A percentile compares a stretch with the other conserved stretches of the same genome.
phyloP scores from a whole-genome alignment of 345 rosid species.

The Hypericum androsaemum region DNA sequence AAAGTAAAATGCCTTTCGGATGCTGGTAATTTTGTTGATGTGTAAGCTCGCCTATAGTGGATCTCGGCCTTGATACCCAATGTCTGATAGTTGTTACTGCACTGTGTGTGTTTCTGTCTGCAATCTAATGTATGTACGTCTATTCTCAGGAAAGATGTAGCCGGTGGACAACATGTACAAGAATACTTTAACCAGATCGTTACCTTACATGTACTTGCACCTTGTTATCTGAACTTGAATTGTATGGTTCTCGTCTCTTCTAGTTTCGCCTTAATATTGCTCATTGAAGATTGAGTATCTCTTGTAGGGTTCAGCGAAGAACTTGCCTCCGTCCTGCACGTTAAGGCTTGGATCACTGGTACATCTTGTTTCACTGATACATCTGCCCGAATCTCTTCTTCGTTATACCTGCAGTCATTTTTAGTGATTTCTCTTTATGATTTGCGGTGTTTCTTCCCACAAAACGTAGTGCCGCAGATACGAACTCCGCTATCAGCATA shows the following conservation, averaged over 20 bases:
- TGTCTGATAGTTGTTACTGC: too few species aligned
- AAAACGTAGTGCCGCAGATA: slow-evolving; percentile 46
- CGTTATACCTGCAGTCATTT: background rate
- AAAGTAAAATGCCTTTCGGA: slow-evolving; percentile 89
- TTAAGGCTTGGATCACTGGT: slow-evolving; percentile 50
- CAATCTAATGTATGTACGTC: slow-evolving; percentile 11
- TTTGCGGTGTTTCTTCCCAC: slow-evolving; percentile 92
- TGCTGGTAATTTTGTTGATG: slow-evolving; percentile 86
- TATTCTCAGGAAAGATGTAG: slow-evolving; percentile 58
- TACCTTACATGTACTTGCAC: slow-evolving; percentile 56
- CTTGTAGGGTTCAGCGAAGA: slow-evolving; percentile 66
- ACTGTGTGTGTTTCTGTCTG: background rate
- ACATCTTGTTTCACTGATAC: background rate
- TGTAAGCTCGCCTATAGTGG: slow-evolving; percentile 39
- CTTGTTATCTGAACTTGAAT: background rate
- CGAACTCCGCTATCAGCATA: slow-evolving; percentile 85
- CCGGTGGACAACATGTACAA: slow-evolving; percentile 53
- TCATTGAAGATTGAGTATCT: slow-evolving; percentile 3
- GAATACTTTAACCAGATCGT: slow-evolving; percentile 59
- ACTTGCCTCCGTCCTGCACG: slow-evolving; percentile 69
- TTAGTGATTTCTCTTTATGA: slow-evolving; percentile 10
- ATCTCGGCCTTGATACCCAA: too few species aligned
- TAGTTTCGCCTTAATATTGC: too few species aligned
- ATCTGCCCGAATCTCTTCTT: background rate
- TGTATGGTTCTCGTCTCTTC: too few species aligned